Conservation (phyloP, 1,284 basidiomycete species). For the Cryptococcus neoformans region DNA sequence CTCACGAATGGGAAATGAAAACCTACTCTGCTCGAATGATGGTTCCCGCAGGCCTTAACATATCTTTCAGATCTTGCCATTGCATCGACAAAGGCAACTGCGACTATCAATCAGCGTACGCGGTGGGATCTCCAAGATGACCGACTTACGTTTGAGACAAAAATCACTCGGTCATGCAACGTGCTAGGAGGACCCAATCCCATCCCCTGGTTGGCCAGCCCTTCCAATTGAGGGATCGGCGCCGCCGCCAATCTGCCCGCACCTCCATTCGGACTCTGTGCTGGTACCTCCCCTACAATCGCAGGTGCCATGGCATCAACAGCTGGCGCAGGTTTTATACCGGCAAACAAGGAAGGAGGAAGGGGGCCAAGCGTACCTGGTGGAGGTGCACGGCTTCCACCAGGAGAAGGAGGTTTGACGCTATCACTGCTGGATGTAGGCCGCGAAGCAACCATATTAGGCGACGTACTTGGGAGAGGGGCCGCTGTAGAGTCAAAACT, state of each 20-base stretch:
- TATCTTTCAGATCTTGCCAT: constrained; percentile 96
- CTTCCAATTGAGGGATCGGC: constrained; percentile 28
- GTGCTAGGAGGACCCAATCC: constrained; percentile 38
- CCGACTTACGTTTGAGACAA: constrained; percentile 60
- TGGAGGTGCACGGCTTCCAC: constrained; percentile 16
- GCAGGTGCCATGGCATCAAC: constrained; percentile 1
- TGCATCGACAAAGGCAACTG: constrained; percentile 90
- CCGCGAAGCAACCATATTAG: not conserved
- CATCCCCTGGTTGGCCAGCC: constrained; percentile 32
- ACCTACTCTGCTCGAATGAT: constrained; percentile 73
- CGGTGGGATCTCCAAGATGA: not conserved
- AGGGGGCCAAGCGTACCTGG: constrained; percentile 24
- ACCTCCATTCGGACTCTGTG: constrained; percentile 4
- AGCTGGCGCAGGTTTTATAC: constrained; percentile 13
- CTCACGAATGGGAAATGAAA: not conserved
- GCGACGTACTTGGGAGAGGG: constrained; percentile 2
- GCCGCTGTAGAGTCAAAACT: constrained; percentile 9
- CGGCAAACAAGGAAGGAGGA: constrained; percentile 23
- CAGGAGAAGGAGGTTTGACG: not conserved
- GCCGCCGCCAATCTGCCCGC: not conserved
- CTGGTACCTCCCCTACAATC: not conserved
- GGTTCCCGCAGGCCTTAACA: constrained; percentile 81
- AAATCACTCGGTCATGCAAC: constrained; percentile 57
- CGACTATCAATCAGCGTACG: not conserved
- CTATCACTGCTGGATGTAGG: constrained; percentile 4